phyloP scores from a whole-genome alignment of 2,329 filamentous ascomycete genomes.

The Cladosporium austrohemisphaericum region DNA sequence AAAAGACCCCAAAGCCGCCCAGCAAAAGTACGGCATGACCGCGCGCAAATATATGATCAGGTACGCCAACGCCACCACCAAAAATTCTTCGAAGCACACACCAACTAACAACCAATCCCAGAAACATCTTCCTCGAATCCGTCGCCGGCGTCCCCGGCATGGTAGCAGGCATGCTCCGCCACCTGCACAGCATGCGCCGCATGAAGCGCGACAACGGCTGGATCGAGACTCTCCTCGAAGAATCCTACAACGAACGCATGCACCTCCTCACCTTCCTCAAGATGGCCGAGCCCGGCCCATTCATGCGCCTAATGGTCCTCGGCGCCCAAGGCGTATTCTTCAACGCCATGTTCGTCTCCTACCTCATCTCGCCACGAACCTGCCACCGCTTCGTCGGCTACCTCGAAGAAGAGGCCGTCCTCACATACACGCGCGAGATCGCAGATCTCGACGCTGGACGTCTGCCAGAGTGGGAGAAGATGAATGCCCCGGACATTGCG shows the following conservation, averaged over 20 bases:
- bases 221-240: conserved; percentile 55
- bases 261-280: conserved; percentile 90
- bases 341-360: conserved; percentile 86
- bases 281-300: conserved; percentile 77
- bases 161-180: conserved; percentile 91
- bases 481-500: conserved; percentile 82
- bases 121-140: conserved; percentile 86
- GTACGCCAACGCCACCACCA: conserved; percentile 6
- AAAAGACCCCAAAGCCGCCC: conserved; percentile 49
- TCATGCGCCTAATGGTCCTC: conserved; percentile 90
- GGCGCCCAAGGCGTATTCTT: conserved; percentile 95
- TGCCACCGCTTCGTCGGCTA: conserved; percentile 96
- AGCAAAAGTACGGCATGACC: conserved; percentile 64
- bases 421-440: conserved; percentile 90
- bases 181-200: conserved; percentile 75
- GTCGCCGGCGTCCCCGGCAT: conserved; percentile 95
- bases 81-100: background rate
- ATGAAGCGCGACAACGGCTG: conserved; percentile 93
- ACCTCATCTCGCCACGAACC: conserved; percentile 79
- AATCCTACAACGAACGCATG: conserved; percentile 60
- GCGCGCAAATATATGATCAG: conserved; percentile 86
- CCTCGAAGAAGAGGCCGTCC: conserved; percentile 92
- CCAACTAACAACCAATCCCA: background rate
- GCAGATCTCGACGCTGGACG: conserved; percentile 81
- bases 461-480: conserved; percentile 74